Evolutionary conservation across 164 flowering plant genomes (phyloP).

Genomic region (Houttuynia cordata): DNA sequence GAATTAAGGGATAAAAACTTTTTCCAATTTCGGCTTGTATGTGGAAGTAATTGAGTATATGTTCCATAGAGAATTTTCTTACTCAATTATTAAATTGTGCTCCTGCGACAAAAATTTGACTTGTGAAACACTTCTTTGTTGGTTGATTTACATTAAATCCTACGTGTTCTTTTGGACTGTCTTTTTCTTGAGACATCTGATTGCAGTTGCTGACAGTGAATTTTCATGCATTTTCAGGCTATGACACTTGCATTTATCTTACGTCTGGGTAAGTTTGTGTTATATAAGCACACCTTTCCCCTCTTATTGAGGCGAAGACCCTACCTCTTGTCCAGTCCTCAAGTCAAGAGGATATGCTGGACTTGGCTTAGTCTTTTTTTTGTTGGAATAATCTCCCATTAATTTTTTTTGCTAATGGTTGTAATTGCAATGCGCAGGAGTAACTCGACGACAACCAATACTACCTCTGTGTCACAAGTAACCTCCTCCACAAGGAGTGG

Average conservation of each 20-base stretch:
- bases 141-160: background rate
- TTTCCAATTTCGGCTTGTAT: background rate
- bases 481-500: background rate
- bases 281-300: too few species aligned
- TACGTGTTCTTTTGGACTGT: background rate
- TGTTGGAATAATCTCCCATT: background rate
- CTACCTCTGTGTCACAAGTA: background rate
- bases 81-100: background rate
- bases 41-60: background rate
- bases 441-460: background rate
- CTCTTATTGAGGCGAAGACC: too few species aligned
- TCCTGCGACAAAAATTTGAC: too few species aligned
- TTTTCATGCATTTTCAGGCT: conserved; percentile 65
- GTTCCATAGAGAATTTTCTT: too few species aligned
- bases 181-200: background rate
- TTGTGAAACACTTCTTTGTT: background rate
- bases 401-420: background rate
- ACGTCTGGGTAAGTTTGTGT: conserved; percentile 49
- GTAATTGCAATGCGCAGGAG: background rate
- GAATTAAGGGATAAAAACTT: background rate
- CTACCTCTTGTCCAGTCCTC: too few species aligned
- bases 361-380: background rate
- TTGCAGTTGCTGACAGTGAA: background rate
- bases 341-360: background rate
- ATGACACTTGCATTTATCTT: conserved; percentile 74